Conservation (phyloP, 2,329 filamentous ascomycete species). For the Aspergillus sp. region DNA sequence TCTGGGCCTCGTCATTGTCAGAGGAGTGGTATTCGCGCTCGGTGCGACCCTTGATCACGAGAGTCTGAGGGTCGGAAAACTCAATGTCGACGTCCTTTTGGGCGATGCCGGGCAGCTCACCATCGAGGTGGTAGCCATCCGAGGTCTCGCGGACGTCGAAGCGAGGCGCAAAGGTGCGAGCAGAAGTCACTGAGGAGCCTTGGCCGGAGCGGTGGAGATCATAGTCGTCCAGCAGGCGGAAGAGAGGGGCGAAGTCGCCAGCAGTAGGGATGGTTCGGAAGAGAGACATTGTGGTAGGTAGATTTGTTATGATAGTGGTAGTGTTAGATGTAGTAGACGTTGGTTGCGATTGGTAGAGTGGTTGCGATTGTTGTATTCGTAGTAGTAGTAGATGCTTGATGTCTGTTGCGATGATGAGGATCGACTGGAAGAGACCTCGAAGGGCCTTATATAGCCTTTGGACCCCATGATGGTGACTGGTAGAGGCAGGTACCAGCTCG, state of each 20-base stretch:
- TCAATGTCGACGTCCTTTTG: constrained; percentile 52
- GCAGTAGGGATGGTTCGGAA: constrained; percentile 31
- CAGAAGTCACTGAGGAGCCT: constrained; percentile 17
- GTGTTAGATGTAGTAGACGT: background rate
- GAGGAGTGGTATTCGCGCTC: constrained; percentile 40
- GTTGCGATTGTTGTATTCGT: background rate
- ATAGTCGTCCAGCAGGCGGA: constrained; percentile 51
- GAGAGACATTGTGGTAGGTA: constrained; percentile 36
- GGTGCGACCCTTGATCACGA: constrained; percentile 48
- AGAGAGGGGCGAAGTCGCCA: constrained; percentile 47
- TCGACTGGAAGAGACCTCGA: constrained; percentile 8
- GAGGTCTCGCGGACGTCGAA: constrained; percentile 52
- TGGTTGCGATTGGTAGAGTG: constrained; percentile 1
- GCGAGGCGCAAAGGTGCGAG: constrained; percentile 44
- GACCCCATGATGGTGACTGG: background rate
- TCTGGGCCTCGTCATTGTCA: constrained; percentile 47
- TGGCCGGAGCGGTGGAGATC: constrained; percentile 37
- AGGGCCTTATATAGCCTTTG: constrained; percentile 22
- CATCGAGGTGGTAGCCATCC: constrained; percentile 50
- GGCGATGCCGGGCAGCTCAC: constrained; percentile 51
- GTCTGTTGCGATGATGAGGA: constrained; percentile 9
- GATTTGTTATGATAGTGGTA: background rate
- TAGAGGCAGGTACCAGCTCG: background rate
- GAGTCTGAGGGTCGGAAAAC: constrained; percentile 50
- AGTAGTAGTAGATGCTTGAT: constrained; percentile 4